phyloP scores from a whole-genome alignment of 495 filamentous ascomycete genomes.

The Penicillium macrosclerotiorum region DNA sequence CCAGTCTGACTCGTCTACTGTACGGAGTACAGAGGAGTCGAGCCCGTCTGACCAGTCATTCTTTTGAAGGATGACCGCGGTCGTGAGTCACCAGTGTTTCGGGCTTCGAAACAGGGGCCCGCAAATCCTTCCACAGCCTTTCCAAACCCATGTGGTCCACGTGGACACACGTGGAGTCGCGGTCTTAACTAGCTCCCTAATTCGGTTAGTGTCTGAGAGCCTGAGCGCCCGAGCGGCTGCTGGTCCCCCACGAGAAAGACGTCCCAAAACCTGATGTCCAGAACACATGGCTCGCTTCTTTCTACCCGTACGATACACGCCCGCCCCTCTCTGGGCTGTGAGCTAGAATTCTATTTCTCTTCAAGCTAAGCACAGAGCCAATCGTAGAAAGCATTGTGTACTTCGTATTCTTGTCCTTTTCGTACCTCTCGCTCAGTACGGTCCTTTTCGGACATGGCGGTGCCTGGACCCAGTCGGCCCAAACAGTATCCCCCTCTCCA shows the following conservation, averaged over 20 bases:
- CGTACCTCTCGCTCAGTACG: too few relatives aligned
- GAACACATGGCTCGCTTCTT: conserved; percentile 16
- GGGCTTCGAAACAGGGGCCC: conserved; percentile 5
- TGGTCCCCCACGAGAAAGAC: too few relatives aligned
- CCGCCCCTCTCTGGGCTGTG: neutral
- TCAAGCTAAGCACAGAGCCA: too few relatives aligned
- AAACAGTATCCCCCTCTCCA: too few relatives aligned
- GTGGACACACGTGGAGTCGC: conserved; percentile 39
- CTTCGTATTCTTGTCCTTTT: too few relatives aligned
- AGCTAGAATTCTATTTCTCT: neutral
- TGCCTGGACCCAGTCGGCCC: too few relatives aligned
- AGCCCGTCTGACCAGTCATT: conserved; percentile 1
- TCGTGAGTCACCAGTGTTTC: conserved; percentile 12
- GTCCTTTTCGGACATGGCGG: too few relatives aligned
- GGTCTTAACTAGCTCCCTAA: neutral
- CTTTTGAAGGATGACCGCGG: neutral
- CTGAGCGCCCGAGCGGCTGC: too few relatives aligned
- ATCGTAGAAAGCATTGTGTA: too few relatives aligned
- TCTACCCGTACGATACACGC: conserved; percentile 2
- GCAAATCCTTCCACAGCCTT: conserved; percentile 23
- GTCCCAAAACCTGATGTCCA: too few relatives aligned
- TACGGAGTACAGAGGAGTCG: too few relatives aligned
- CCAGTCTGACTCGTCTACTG: too few relatives aligned
- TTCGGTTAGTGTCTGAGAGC: conserved; percentile 18
- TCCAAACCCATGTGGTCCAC: conserved; percentile 41